Conservation (phyloP, 1,139 yeast species). For the Entelexis paramagnoliae region DNA sequence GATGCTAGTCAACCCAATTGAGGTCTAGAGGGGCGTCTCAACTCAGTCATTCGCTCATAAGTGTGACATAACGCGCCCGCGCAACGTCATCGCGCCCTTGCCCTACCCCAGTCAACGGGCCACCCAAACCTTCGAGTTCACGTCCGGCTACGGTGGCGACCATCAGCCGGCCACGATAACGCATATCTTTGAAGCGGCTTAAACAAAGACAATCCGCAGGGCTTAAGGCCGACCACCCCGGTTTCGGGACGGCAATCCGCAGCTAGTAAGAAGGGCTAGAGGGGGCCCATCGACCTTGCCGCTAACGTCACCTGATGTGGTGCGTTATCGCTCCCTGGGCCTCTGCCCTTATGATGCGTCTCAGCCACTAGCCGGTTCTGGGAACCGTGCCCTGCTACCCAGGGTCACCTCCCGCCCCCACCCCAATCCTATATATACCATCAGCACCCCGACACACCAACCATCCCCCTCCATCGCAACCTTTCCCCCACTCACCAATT, state of each 20-base stretch:
- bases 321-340: conserved; percentile 2
- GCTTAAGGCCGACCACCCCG: too few relatives aligned
- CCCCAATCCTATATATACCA: conserved; percentile 5
- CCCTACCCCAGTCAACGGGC: background rate
- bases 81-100: conserved; percentile 5
- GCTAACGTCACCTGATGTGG: background rate
- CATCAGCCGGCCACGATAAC: background rate
- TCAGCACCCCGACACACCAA: background rate
- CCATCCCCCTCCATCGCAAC: background rate
- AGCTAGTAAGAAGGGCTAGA: background rate
- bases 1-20: too few relatives aligned
- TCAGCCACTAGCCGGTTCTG: conserved; percentile 9
- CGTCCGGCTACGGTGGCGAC: background rate
- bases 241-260: too few relatives aligned
- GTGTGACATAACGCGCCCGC: conserved; percentile 9
- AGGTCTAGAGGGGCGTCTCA: background rate
- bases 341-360: conserved; percentile 6
- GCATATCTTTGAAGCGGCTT: background rate
- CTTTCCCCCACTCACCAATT: background rate
- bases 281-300: background rate
- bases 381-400: conserved; percentile 8
- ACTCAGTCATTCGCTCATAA: background rate
- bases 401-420: background rate
- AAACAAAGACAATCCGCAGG: background rate
- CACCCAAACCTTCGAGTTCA: background rate